Conservation (phyloP, 2,329 filamentous ascomycete genomes). For the Aureobasidium namibiae region DNA sequence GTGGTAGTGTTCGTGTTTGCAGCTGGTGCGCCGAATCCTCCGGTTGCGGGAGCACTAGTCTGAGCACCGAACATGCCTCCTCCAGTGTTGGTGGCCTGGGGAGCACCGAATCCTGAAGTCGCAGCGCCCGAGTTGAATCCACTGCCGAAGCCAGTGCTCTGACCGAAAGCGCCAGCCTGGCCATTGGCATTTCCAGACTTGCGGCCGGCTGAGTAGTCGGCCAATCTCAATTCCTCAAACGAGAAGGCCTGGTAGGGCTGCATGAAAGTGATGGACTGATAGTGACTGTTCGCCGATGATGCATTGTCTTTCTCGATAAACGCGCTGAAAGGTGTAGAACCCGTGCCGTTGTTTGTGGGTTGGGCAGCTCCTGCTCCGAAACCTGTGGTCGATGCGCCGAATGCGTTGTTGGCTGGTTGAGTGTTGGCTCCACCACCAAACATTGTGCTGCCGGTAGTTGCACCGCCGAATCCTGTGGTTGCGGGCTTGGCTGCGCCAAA, state of each 20-base stretch:
- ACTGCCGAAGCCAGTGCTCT: slow-evolving; percentile 48
- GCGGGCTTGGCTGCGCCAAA: slow-evolving; percentile 39
- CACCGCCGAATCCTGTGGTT: slow-evolving; percentile 40
- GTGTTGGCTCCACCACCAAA: slow-evolving; percentile 33
- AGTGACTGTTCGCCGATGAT: slow-evolving; percentile 53
- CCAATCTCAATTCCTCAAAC: slow-evolving; percentile 58
- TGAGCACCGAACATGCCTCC: slow-evolving; percentile 26
- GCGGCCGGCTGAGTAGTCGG: slow-evolving; percentile 81
- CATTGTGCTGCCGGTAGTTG: slow-evolving; percentile 30
- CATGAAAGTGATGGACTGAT: slow-evolving; percentile 73
- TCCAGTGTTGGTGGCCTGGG: slow-evolving; percentile 23
- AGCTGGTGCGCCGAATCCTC: slow-evolving; percentile 36
- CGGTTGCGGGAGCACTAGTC: slow-evolving; percentile 27
- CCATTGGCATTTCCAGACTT: slow-evolving; percentile 76
- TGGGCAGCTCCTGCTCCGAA: slow-evolving; percentile 38
- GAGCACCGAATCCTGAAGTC: slow-evolving; percentile 37
- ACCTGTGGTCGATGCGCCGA: not conserved
- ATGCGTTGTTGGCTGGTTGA: not conserved
- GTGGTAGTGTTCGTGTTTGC: slow-evolving; percentile 22
- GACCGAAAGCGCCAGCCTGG: slow-evolving; percentile 73
- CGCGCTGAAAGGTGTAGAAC: slow-evolving; percentile 55
- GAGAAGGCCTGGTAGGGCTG: slow-evolving; percentile 83
- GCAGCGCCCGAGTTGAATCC: slow-evolving; percentile 37
- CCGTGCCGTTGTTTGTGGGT: slow-evolving; percentile 57
- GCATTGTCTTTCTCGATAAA: slow-evolving; percentile 65